Evolutionary conservation across 2,329 filamentous ascomycete species (phyloP), one percentile per base, ranked within the genome.

Genomic region (Fusarium secorum): DNA sequence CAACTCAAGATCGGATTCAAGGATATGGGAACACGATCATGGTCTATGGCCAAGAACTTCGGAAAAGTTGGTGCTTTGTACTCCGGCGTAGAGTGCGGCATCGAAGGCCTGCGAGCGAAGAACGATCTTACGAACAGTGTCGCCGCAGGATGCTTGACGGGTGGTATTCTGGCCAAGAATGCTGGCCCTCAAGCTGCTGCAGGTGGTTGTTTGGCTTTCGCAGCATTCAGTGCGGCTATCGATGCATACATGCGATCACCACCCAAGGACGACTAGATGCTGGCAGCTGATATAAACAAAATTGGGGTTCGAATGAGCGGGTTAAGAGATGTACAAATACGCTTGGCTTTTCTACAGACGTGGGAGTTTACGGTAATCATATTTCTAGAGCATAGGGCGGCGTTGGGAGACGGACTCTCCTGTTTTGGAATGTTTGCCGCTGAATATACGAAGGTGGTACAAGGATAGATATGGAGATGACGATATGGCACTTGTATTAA

Each of bases 101-200:
- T 99, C 78, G 96, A 99, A 81, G 95, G 95, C 0, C 87, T 93
- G 76, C 88, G 96, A 33, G 96, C 95, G 26, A 98, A 97, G 85
- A 98, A 98, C 82, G 96, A 98, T 80, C 81, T 98, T 33, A 89
- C 85, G 70, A 99, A 99, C 83, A 94, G 94, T 59, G 90, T 96
- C 9, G 89, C 91, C 8, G 94, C 95, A 1, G 96, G 96, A 0
- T 98, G 95, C 79, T 84, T 98, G 59, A 98, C 96, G 14, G 96
- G 96, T 20, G 96, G 93, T 22, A 92, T 96, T 59, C 82, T 99
- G 70, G 95, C 94, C 51, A 90, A 92, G 69, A 93, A 92, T 75
- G 95, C 93, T 1, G 96, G 96, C 0, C 96, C 96, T 11, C 93
- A 96, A 83, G 96, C 95, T 35, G 92, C 93, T 53, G 91, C 90